Percentiles rank a stretch among this genome's conserved stretches.
Conservation (phyloP, 306 rosid genomes). For the Rosa rugosa region DNA sequence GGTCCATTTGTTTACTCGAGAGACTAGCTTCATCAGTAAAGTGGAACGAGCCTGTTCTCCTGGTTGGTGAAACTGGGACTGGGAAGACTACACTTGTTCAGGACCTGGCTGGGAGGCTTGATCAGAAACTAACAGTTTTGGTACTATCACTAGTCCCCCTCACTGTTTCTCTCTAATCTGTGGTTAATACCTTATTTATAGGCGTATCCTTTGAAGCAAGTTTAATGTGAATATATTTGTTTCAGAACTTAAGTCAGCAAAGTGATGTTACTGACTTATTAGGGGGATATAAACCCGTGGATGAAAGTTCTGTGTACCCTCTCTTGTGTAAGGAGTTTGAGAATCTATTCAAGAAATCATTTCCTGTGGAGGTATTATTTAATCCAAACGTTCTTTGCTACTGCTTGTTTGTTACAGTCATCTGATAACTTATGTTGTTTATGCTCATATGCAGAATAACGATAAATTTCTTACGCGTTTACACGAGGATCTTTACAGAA, state of each 20-base stretch:
- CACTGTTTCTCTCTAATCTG: conserved; percentile 5
- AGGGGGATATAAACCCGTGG: conserved; percentile 90
- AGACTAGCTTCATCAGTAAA: conserved; percentile 79
- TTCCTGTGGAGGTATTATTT: conserved; percentile 49
- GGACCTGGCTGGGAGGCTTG: conserved; percentile 80
- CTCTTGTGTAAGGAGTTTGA: conserved; percentile 63
- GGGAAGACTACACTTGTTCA: conserved; percentile 98
- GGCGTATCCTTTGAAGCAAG: not conserved
- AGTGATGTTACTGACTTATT: conserved; percentile 85
- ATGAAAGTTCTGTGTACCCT: conserved; percentile 50
- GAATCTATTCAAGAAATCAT: conserved; percentile 52
- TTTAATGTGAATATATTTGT: conserved; percentile 15
- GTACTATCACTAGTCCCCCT: conserved; percentile 43
- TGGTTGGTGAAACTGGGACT: conserved; percentile 99
- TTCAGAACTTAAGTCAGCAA: conserved; percentile 95
- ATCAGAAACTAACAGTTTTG: conserved; percentile 85
- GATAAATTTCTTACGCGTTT: conserved; percentile 25
- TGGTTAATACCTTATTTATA: not conserved
- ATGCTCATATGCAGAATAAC: conserved; percentile 52
- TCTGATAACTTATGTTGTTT: conserved; percentile 17
- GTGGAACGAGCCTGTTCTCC: conserved; percentile 86
- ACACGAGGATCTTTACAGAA: conserved; percentile 35
- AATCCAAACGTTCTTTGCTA: not conserved
- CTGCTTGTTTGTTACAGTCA: conserved; percentile 13
- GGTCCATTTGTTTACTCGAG: conserved; percentile 75